Percentiles rank a stretch among this genome's conserved stretches.
phyloP scores from a whole-genome alignment of 1,284 basidiomycete species.

The Retiboletus flavoniger region DNA sequence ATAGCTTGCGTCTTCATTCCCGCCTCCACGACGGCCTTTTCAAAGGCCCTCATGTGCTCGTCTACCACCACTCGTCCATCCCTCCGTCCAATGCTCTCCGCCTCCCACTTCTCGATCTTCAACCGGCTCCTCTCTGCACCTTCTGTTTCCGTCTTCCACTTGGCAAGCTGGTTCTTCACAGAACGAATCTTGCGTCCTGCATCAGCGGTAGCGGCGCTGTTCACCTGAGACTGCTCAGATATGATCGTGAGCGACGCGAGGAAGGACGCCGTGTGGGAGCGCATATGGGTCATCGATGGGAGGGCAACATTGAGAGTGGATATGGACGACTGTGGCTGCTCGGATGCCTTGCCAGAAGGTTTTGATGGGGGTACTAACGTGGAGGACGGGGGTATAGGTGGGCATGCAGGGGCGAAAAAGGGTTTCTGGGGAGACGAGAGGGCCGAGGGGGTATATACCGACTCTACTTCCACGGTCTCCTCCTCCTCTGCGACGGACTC shows the following conservation, averaged over 20 bases:
- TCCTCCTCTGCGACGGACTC: conserved; percentile 52
- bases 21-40: conserved; percentile 65
- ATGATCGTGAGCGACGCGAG: conserved; percentile 71
- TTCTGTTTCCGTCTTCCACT: conserved; percentile 76
- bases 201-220: conserved; percentile 76
- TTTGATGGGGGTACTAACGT: conserved; percentile 29
- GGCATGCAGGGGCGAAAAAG: conserved; percentile 15
- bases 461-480: conserved; percentile 45
- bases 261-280: conserved; percentile 68
- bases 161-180: conserved; percentile 75
- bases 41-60: conserved; percentile 72
- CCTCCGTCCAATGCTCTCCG: conserved; percentile 41
- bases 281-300: conserved; percentile 59
- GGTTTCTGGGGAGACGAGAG: conserved; percentile 33
- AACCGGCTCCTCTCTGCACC: conserved; percentile 73
- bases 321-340: conserved; percentile 30
- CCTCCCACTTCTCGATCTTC: conserved; percentile 76
- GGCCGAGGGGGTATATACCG: conserved; percentile 22
- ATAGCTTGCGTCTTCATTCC: conserved; percentile 72
- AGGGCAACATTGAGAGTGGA: conserved; percentile 28
- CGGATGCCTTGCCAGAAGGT: conserved; percentile 15
- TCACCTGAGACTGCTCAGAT: conserved; percentile 84
- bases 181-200: conserved; percentile 79
- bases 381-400: conserved; percentile 14
- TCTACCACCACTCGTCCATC: conserved; percentile 69